A percentile compares a stretch with the other conserved stretches of the same genome.
These are phyloP conservation scores for Saturnispora silvae DNA, from an alignment of 805 yeast genomes.

Conservation along the genomic window DNA sequence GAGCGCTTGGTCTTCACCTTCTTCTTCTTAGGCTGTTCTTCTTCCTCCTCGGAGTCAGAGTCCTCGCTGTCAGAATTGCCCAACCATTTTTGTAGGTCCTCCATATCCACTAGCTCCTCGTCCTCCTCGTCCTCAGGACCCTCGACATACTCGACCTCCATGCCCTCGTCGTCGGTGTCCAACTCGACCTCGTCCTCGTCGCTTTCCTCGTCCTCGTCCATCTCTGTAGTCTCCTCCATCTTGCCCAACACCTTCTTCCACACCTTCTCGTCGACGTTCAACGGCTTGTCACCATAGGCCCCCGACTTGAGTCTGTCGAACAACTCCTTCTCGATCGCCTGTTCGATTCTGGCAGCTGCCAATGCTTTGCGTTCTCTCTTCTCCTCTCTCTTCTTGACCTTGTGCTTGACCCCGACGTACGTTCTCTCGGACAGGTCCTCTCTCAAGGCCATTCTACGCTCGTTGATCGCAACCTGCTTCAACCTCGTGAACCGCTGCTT, in stretches of 20 bases:
- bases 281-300: constrained; percentile 96
- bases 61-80: constrained; percentile 29
- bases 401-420: constrained; percentile 84
- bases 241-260: constrained; percentile 89
- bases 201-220: constrained; percentile 75
- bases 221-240: constrained; percentile 44
- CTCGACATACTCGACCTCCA: constrained; percentile 81
- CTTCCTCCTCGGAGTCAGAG: constrained; percentile 23
- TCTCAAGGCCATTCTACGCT: constrained; percentile 81
- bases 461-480: constrained; percentile 92
- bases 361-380: constrained; percentile 94
- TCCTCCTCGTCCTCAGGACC: constrained; percentile 78
- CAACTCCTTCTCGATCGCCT: constrained; percentile 91
- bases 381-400: constrained; percentile 89
- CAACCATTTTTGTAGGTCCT: constrained; percentile 85
- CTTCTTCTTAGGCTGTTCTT: constrained; percentile 33
- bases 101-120: constrained; percentile 84
- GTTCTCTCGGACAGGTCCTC: constrained; percentile 77
- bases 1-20: constrained; percentile 49
- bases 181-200: constrained; percentile 58
- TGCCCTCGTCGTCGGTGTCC: constrained; percentile 52
- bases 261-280: constrained; percentile 89
- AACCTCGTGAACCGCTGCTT: constrained; percentile 91
- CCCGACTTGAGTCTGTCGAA: constrained; percentile 93
- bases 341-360: constrained; percentile 93